These are phyloP conservation scores for Cruciata laevipes DNA, from an alignment of 257 asterid species.

Conservation along the genomic window DNA sequence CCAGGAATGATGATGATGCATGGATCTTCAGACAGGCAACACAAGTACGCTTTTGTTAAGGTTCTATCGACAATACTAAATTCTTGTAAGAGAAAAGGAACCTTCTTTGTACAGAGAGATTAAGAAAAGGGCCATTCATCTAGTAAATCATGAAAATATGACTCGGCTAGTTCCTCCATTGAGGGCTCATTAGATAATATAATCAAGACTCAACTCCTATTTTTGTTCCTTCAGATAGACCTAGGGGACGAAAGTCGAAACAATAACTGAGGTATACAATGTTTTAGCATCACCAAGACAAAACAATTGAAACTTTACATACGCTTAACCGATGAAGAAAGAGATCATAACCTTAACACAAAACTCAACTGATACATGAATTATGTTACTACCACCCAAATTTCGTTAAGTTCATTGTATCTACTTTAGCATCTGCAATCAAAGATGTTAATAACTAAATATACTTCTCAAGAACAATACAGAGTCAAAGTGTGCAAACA, in stretches of 20 bases:
- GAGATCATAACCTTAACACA: not conserved
- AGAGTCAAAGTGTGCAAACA: too few species aligned
- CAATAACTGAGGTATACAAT: too few species aligned
- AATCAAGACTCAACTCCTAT: not conserved
- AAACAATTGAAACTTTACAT: too few species aligned
- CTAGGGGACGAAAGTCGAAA: not conserved
- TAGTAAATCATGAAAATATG: not conserved
- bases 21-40: constrained; percentile 39
- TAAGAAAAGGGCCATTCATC: not conserved
- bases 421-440: too few species aligned
- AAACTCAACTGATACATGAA: not conserved
- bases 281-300: too few species aligned
- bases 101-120: not conserved
- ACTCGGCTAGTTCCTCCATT: not conserved
- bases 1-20: constrained; percentile 51
- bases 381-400: too few species aligned
- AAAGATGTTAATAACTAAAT: too few species aligned
- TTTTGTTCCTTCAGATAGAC: not conserved
- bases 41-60: not conserved
- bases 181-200: not conserved
- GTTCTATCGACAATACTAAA: not conserved
- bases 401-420: too few species aligned
- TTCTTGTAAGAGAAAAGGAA: not conserved
- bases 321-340: too few species aligned
- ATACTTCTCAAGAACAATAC: too few species aligned